Evolutionary conservation across 2,329 filamentous ascomycete species (phyloP), one percentile per base, ranked within the genome.

Genomic region (Didymellaceae sp.): DNA sequence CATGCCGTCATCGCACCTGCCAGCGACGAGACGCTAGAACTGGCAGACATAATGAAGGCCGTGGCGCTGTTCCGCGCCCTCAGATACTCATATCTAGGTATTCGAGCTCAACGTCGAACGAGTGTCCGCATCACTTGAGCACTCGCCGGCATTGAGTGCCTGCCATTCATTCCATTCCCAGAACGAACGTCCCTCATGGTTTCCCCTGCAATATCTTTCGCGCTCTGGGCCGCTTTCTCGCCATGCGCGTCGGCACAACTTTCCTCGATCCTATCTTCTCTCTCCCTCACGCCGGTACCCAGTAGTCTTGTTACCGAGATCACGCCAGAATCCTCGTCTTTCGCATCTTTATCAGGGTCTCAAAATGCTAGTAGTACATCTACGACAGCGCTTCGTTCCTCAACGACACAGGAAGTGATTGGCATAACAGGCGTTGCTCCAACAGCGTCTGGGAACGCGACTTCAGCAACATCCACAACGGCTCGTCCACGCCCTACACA

Each of bases 1-100:
- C 18, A 54, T 58, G 55, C 53, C 55, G 58, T 60, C 61, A 62
- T 62, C 42, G 59, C 41, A 32, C 51, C 34, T 61, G 51, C 54
- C 43, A 35, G 7, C 17, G 20, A 40, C n/a, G 8, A 33, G 14
- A 22, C 20, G 41, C 40, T 47, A 52, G 40, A 51, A 42, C 33
- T 47, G 28, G n/a, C 11, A 47, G 31, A 26, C 35, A 24, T 17
- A 42, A 35, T 18, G 16, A 43, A n/a, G 21, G 37, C 24, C 11
- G 32, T 16, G 13, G 25, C 16, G 21, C 37, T 35, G 21, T 51
- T 31, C n/a, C 31, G 17, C 18, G 10, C 31, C 13, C 11, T 32
- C 28, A 17, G 13, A 18, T 24, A 18, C 21, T 10, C 24, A 28
- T 16, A 17, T 18, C 31, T 7, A 43, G 16, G 30, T 13, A 38